phyloP scores from a whole-genome alignment of 495 filamentous ascomycete genomes.

The Aspergillus wentii region DNA sequence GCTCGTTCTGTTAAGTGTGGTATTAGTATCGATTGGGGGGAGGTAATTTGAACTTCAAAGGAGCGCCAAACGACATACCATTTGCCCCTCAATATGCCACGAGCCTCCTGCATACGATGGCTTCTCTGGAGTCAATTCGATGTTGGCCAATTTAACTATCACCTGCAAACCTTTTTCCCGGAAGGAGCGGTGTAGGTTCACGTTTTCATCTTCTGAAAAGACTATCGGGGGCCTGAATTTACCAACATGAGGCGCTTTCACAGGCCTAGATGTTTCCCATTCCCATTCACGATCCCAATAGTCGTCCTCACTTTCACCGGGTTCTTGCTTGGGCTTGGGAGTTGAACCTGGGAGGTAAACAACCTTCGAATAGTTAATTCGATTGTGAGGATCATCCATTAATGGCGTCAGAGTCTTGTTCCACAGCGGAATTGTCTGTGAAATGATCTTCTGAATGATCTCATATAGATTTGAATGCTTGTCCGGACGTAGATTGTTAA shows the following conservation, averaged over 20 bases:
- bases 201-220: slow-evolving; percentile 17
- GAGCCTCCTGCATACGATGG: slow-evolving; percentile 38
- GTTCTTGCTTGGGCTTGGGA: slow-evolving; percentile 14
- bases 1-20: slow-evolving; percentile 32
- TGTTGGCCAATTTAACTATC: slow-evolving; percentile 55
- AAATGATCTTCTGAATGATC: slow-evolving; percentile 42
- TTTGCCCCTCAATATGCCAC: slow-evolving; percentile 46
- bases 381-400: slow-evolving; percentile 4
- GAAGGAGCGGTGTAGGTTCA: slow-evolving; percentile 20
- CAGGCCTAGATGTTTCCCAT: slow-evolving; percentile 16
- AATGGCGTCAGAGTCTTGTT: slow-evolving; percentile 24
- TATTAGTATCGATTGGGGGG: neutral
- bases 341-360: slow-evolving; percentile 1
- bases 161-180: slow-evolving; percentile 42
- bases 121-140: slow-evolving; percentile 51
- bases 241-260: slow-evolving; percentile 24
- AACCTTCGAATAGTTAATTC: slow-evolving; percentile 5
- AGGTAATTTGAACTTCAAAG: too few relatives aligned
- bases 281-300: slow-evolving; percentile 19
- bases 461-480: slow-evolving; percentile 40
- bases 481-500: slow-evolving; percentile 60
- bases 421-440: slow-evolving; percentile 48
- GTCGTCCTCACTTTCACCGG: slow-evolving; percentile 13
- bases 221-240: slow-evolving; percentile 29
- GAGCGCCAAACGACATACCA: too few relatives aligned